Evolutionary conservation across 192 early-diverging fungal genomes (phyloP).

Genomic region (Coemansia biformis): DNA sequence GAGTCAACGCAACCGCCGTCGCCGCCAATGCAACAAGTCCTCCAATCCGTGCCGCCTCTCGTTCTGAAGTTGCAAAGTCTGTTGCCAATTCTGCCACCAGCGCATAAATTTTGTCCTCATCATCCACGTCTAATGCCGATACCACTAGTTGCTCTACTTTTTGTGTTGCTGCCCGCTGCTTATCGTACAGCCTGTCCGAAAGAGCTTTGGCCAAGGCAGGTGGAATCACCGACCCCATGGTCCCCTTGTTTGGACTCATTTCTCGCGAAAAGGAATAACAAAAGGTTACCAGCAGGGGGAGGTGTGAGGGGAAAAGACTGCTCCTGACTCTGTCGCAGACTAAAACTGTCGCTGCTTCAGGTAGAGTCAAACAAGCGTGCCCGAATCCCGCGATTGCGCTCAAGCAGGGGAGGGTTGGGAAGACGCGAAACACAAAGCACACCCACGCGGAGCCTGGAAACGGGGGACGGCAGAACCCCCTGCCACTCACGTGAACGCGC

Average conservation of each 20-base stretch:
- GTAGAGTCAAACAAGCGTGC: neutral
- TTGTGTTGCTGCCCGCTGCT: constrained; percentile 83
- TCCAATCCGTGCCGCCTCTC: constrained; percentile 84
- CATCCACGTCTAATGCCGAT: constrained; percentile 54
- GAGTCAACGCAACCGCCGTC: constrained; percentile 77
- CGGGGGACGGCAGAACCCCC: neutral
- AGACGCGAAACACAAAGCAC: neutral
- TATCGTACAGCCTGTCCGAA: constrained; percentile 89
- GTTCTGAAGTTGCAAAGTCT: constrained; percentile 84
- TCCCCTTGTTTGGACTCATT: neutral
- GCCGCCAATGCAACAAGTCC: constrained; percentile 91
- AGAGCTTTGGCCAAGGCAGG: constrained; percentile 64
- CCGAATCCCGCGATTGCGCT: too few relatives aligned
- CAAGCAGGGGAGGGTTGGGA: too few relatives aligned
- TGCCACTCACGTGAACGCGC: too few relatives aligned
- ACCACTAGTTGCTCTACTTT: constrained; percentile 86
- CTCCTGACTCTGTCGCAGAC: too few relatives aligned
- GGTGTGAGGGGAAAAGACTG: neutral
- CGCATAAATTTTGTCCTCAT: constrained; percentile 56
- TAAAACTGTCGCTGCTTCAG: too few relatives aligned
- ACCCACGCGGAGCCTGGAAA: too few relatives aligned
- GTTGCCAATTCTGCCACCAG: constrained; percentile 75
- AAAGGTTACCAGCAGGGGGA: neutral
- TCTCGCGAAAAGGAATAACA: neutral
- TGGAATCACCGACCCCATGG: constrained; percentile 20